These are phyloP conservation scores for Poa pratensis DNA, from an alignment of 176 grass and related monocot genomes.

Conservation along the genomic window DNA sequence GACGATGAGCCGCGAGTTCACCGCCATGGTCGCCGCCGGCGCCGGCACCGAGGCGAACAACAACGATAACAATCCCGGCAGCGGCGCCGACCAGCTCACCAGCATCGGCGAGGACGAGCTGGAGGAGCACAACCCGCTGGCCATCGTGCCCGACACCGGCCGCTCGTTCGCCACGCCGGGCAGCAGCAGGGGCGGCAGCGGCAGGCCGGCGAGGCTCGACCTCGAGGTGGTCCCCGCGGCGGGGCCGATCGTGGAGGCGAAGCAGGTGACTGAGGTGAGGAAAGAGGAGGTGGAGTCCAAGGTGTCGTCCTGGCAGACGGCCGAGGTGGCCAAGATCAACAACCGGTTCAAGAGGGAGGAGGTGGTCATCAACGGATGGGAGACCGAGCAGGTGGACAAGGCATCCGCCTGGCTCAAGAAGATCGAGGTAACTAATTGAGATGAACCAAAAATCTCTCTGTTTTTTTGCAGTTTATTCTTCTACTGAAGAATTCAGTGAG, in stretches of 20 bases:
- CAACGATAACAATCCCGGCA: not conserved
- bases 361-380: constrained; percentile 90
- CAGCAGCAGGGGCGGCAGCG: not conserved
- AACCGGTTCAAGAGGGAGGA: constrained; percentile 93
- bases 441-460: not conserved
- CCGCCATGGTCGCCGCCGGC: constrained; percentile 77
- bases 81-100: constrained; percentile 37
- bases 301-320: constrained; percentile 90
- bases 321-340: constrained; percentile 89
- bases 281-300: constrained; percentile 96
- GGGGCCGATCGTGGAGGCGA: constrained; percentile 46
- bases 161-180: constrained; percentile 72
- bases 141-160: constrained; percentile 80
- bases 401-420: constrained; percentile 77
- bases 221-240: constrained; percentile 51
- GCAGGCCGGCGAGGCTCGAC: not conserved
- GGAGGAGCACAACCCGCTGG: constrained; percentile 93
- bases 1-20: constrained; percentile 82
- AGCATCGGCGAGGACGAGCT: constrained; percentile 83
- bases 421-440: constrained; percentile 61
- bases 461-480: not conserved
- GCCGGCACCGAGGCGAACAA: not conserved
- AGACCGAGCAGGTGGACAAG: constrained; percentile 81
- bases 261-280: constrained; percentile 58
- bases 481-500: not conserved